Conservation (phyloP, 768 basidiomycete species). For the Suillus brevipes region DNA sequence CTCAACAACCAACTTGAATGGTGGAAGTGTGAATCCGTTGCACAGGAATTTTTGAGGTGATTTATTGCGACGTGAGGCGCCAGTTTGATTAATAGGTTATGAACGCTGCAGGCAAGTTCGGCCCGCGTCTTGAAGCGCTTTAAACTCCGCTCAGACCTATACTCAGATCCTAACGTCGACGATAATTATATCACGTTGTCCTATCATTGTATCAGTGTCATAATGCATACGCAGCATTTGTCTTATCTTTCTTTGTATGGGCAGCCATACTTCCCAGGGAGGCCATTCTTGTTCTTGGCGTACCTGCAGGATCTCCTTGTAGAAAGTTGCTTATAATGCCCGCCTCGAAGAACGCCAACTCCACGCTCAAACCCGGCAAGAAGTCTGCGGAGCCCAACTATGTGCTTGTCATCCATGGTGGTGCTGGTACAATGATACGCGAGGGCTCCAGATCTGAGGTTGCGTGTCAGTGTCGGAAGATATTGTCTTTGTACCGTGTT, state of each 20-base stretch:
- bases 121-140: too few species aligned
- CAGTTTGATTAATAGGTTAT: too few species aligned
- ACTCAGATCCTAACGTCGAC: too few species aligned
- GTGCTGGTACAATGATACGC: constrained; percentile 70
- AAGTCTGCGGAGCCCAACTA: constrained; percentile 19
- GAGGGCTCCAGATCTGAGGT: too few species aligned
- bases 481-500: too few species aligned
- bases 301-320: not conserved
- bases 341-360: not conserved
- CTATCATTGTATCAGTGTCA: not conserved
- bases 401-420: constrained; percentile 75
- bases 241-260: constrained; percentile 1
- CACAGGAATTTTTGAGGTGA: too few species aligned
- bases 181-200: not conserved
- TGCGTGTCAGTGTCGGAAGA: too few species aligned
- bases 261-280: not conserved
- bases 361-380: constrained; percentile 8
- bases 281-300: not conserved
- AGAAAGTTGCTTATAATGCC: not conserved
- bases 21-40: too few species aligned
- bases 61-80: too few species aligned
- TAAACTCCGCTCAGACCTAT: too few species aligned
- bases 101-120: too few species aligned
- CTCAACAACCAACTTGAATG: too few species aligned
- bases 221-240: not conserved